Base-by-base conservation (phyloP, 768 basidiomycete genomes). In the Suillus lakei region DNA sequence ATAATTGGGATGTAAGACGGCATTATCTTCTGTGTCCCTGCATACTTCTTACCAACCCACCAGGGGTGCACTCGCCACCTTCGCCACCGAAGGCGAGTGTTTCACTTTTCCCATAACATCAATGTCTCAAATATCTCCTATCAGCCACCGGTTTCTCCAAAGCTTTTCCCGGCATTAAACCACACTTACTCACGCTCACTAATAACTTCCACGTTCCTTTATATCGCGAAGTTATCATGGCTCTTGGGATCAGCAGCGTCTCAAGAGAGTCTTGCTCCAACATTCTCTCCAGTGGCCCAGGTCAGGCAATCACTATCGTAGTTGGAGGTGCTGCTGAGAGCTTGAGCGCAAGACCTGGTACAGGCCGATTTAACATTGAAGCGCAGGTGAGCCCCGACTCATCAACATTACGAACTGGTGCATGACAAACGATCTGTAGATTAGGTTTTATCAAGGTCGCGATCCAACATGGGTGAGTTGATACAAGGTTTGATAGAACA, bases 261-360 rank as follows among this genome's bases (percentile, higher is more conserved):
- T 95, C 93, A 71, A 96, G 93, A 76, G 76, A 85, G 67, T 91
- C 93, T 2, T 99, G 98, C 77, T 90, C 91, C 41, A 95, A 95
- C 76, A 97, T 98, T 65, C 82, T 99, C 23, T 76, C 65, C 32
- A 74, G 72, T 3, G 91, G 91, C 4, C 81, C 86, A 23, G 84
- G 87, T 23, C 82, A 83, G 21, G 88, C 95, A 0, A 95, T 99
- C 71, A 92, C 92, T 4, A 99, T 99, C 65, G 96, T 99, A 4
- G 91, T 99, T 1, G 98, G 98, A 1, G 98, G 98, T 28, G 97
- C 98, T 0, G 91, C 96, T 18, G 98, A 99, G 82, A 94, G 92
- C 76, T 78, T 99, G 71, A 91, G 89, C 70, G 98, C 98, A 9
- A 92, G 90, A 69, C 98, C 98, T 1, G 98, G 98, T n/a, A 99